These are phyloP conservation scores for Meyerozyma sp. DNA, from an alignment of 1,139 yeast genomes.

Conservation along the genomic window DNA sequence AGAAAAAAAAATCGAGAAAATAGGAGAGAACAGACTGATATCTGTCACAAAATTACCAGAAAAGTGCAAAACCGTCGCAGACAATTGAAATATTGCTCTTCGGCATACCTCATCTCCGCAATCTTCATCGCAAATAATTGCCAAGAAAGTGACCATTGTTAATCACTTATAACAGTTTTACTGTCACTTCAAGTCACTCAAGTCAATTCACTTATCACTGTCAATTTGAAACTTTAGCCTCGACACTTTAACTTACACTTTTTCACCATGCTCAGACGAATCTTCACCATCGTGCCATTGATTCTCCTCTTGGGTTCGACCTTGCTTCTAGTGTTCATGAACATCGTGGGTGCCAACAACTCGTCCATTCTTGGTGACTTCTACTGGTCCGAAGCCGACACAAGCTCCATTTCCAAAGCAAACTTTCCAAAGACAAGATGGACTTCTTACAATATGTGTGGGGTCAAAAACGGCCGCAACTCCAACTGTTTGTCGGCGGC, in stretches of 20 bases:
- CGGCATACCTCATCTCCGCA: too few relatives aligned
- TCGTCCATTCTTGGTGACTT: slow-evolving; percentile 22
- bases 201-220: too few relatives aligned
- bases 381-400: slow-evolving; percentile 70
- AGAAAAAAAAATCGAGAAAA: too few relatives aligned
- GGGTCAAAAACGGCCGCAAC: slow-evolving; percentile 31
- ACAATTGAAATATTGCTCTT: too few relatives aligned
- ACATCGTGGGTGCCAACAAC: slow-evolving; percentile 56
- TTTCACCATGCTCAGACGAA: slow-evolving; percentile 11
- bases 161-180: too few relatives aligned
- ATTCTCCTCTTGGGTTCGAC: slow-evolving; percentile 34
- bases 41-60: too few relatives aligned
- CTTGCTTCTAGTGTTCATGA: slow-evolving; percentile 55
- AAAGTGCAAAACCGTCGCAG: too few relatives aligned
- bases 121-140: too few relatives aligned
- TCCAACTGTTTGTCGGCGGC: slow-evolving; percentile 38
- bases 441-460: slow-evolving; percentile 70
- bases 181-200: too few relatives aligned
- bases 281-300: slow-evolving; percentile 21
- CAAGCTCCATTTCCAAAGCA: slow-evolving; percentile 50
- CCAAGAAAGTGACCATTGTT: not conserved
- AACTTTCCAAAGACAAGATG: slow-evolving; percentile 48
- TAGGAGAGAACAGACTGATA: too few relatives aligned
- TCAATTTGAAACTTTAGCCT: too few relatives aligned
- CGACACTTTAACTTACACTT: too few relatives aligned